Evolutionary conservation across 2,329 filamentous ascomycete species (phyloP), one percentile per base, ranked within the genome.

Genomic region (Cordyceps pruinosa): DNA sequence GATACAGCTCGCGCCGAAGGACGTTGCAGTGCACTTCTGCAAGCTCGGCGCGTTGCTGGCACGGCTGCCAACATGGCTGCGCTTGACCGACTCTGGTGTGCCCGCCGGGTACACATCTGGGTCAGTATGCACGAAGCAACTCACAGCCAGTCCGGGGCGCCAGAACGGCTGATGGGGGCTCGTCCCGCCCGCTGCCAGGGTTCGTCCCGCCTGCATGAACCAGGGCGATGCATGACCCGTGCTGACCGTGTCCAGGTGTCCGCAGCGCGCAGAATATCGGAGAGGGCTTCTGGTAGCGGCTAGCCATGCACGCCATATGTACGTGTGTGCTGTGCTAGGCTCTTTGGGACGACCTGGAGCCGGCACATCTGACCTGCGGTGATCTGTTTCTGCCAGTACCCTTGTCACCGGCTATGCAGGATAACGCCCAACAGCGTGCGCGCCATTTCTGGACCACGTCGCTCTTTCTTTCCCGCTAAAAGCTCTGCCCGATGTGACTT

Each of bases 201-300:
- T 57, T 57, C 55, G 47, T 57, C 47, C 47, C 55, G 37, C 32
- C 55, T 57, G 55, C 55, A 57, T 57, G 55, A 57, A 57, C 55
- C 46, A 49, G 54, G 54, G 28, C 54, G 39, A 57, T 52, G 47
- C n/a, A 42, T 25, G 47, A 39, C 41, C 48, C 25, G 48, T 25
- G 42, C 41, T 53, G 42, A 10, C 21, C 21, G 13, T 37, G 23
- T 25, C 12, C 21, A 30, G n/a, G 39, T 39, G 28, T 7, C 35
- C 35, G 19, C 47, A 21, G 41, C 34, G 56, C 49, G 44, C 35
- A 41, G 39, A 48, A 32, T 46, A 46, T 46, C 35, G 48, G 44
- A 45, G 42, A 41, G 49, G 5, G 23, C 41, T 25, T 17, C 49
- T 12, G 44, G 23, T 13, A 51, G 47, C 46, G 34, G 49, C 48